Percentiles rank a stretch among this genome's conserved stretches.
Conservation (phyloP, 495 filamentous ascomycete species). For the Peziza echinospora region DNA sequence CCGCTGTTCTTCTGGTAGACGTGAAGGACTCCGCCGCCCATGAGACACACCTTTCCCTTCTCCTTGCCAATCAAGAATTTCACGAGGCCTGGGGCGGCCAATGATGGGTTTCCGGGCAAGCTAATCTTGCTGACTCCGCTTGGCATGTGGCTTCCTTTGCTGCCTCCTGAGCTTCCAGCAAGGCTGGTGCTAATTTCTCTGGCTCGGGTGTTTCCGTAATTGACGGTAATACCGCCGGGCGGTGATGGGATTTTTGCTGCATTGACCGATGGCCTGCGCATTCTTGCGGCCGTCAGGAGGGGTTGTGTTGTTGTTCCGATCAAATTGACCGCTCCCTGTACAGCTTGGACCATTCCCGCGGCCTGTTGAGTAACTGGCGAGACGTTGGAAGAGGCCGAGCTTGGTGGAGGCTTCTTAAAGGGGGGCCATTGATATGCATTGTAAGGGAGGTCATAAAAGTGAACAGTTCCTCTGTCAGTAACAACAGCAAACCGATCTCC, state of each 20-base stretch:
- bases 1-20: slow-evolving; percentile 41
- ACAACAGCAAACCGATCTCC: slow-evolving; percentile 66
- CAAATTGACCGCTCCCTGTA: slow-evolving; percentile 34
- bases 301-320: slow-evolving; percentile 48
- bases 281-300: slow-evolving; percentile 28
- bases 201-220: slow-evolving; percentile 41
- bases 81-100: slow-evolving; percentile 30
- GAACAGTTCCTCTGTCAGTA: slow-evolving; percentile 81
- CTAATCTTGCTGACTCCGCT: slow-evolving; percentile 66
- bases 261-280: slow-evolving; percentile 1
- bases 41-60: slow-evolving; percentile 31
- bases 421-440: slow-evolving; percentile 80
- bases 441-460: slow-evolving; percentile 67
- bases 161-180: slow-evolving; percentile 38
- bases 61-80: slow-evolving; percentile 32
- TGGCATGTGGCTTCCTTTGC: slow-evolving; percentile 60
- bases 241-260: slow-evolving; percentile 7
- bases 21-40: slow-evolving; percentile 41
- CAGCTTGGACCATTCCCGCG: slow-evolving; percentile 28
- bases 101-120: slow-evolving; percentile 32
- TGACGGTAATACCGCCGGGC: slow-evolving; percentile 26
- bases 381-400: slow-evolving; percentile 22
- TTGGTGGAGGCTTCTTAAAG: slow-evolving; percentile 36
- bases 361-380: slow-evolving; percentile 15
- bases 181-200: slow-evolving; percentile 59